phyloP scores from a whole-genome alignment of 805 yeast species.

The Komagataella pseudopastoris region DNA sequence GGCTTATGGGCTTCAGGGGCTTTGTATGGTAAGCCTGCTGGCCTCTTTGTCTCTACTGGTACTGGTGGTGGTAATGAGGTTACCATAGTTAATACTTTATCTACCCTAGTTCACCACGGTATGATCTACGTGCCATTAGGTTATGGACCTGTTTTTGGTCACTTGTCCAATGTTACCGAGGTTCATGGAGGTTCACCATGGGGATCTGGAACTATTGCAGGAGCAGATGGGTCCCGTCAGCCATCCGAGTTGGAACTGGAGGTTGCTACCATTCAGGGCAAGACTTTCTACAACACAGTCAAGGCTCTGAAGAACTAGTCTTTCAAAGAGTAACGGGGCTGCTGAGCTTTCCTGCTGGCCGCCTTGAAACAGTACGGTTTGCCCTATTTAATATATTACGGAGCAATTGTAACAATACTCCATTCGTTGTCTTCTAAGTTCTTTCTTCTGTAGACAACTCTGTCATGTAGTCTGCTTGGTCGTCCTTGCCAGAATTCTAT shows the following conservation, averaged over 20 bases:
- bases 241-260: constrained; percentile 52
- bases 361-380: constrained; percentile 1
- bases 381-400: constrained; percentile 19
- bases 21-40: constrained; percentile 61
- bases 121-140: constrained; percentile 73
- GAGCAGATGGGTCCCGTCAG: constrained; percentile 61
- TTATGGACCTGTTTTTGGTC: constrained; percentile 40
- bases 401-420: constrained; percentile 61
- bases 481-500: constrained; percentile 98
- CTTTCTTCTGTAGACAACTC: constrained; percentile 59
- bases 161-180: constrained; percentile 42
- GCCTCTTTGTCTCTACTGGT: constrained; percentile 62
- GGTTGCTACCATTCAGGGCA: constrained; percentile 57
- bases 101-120: constrained; percentile 69
- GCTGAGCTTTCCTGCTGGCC: neutral
- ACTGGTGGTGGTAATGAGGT: constrained; percentile 80
- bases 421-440: constrained; percentile 33
- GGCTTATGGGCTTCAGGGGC: constrained; percentile 69
- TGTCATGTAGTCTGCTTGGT: constrained; percentile 77
- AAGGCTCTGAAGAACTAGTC: constrained; percentile 9
- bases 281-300: constrained; percentile 32
- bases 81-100: constrained; percentile 50
- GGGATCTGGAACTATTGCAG: constrained; percentile 80
- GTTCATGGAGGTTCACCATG: constrained; percentile 74
- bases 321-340: constrained; percentile 6